These are phyloP conservation scores for Euphorbia pulcherrima DNA, from an alignment of 345 rosid species.

Conservation along the genomic window DNA sequence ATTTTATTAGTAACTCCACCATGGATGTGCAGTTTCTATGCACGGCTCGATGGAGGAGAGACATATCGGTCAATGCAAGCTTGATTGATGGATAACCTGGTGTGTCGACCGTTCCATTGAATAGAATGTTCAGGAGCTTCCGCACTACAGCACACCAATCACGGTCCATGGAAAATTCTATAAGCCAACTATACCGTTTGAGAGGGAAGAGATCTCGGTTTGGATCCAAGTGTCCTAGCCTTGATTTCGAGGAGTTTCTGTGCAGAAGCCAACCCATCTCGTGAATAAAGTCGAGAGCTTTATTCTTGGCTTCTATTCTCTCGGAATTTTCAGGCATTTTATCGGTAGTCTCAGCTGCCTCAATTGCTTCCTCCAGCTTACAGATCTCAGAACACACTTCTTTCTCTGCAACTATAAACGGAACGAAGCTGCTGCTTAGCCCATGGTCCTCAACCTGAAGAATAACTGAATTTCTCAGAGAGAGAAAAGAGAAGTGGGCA, in stretches of 20 bases:
- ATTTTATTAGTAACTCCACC: constrained; percentile 74
- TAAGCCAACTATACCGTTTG: constrained; percentile 72
- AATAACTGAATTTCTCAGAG: constrained; percentile 8
- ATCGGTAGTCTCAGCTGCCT: constrained; percentile 43
- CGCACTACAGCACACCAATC: constrained; percentile 94
- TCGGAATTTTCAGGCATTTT: constrained; percentile 10
- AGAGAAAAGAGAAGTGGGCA: neutral
- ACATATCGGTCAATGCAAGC: constrained; percentile 56
- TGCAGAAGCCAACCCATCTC: constrained; percentile 98
- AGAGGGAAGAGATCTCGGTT: constrained; percentile 59
- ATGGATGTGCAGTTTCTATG: constrained; percentile 73
- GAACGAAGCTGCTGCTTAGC: constrained; percentile 80
- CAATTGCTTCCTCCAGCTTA: constrained; percentile 62
- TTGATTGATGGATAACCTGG: constrained; percentile 50
- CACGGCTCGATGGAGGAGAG: constrained; percentile 89
- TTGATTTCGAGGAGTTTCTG: constrained; percentile 54
- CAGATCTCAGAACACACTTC: constrained; percentile 86
- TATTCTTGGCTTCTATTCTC: constrained; percentile 44
- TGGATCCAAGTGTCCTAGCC: constrained; percentile 57
- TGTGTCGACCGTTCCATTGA: constrained; percentile 63
- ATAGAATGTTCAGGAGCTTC: constrained; percentile 64
- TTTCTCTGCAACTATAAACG: constrained; percentile 81
- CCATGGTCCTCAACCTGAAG: constrained; percentile 84
- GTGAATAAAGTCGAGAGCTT: constrained; percentile 81
- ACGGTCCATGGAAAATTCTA: constrained; percentile 85